phyloP scores from a whole-genome alignment of 2,329 filamentous ascomycete species.

The Fusarium xyrophilum region DNA sequence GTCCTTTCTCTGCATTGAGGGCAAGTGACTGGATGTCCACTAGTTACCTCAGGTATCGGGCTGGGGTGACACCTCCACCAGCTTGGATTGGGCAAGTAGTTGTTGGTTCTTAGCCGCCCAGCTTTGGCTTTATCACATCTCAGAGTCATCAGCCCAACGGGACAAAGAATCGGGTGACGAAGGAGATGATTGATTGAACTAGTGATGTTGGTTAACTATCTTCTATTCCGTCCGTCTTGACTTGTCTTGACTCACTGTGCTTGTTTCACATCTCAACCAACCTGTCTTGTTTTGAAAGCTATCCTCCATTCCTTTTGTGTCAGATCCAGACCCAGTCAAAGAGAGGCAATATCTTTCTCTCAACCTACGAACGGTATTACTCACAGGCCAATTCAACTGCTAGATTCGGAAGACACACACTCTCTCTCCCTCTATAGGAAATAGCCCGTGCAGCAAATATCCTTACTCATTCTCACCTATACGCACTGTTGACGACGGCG shows the following conservation, averaged over 20 bases:
- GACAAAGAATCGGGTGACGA: constrained; percentile 35
- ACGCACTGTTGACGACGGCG: constrained; percentile 40
- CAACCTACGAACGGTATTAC: background rate
- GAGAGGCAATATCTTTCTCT: background rate
- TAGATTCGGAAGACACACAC: background rate
- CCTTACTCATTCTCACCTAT: constrained; percentile 34
- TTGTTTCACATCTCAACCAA: constrained; percentile 21
- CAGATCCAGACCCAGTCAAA: constrained; percentile 2
- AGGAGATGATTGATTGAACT: constrained; percentile 1
- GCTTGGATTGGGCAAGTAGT: constrained; percentile 27
- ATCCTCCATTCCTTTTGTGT: background rate
- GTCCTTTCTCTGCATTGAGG: background rate
- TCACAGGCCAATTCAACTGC: background rate
- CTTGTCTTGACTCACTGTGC: constrained; percentile 12
- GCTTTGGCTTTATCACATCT: constrained; percentile 36
- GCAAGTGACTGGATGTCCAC: background rate
- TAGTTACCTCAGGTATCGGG: background rate
- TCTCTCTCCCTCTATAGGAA: background rate
- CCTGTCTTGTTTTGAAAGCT: constrained; percentile 27
- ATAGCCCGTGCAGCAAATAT: constrained; percentile 31
- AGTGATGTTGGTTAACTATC: background rate
- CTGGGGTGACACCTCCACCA: constrained; percentile 23
- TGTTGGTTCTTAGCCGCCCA: constrained; percentile 38
- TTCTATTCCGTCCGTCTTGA: constrained; percentile 3
- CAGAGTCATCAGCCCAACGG: constrained; percentile 28